Percentiles rank a stretch among this genome's conserved stretches.
phyloP scores from a whole-genome alignment of 129 eudicot genomes.

The Flaveria robusta region DNA sequence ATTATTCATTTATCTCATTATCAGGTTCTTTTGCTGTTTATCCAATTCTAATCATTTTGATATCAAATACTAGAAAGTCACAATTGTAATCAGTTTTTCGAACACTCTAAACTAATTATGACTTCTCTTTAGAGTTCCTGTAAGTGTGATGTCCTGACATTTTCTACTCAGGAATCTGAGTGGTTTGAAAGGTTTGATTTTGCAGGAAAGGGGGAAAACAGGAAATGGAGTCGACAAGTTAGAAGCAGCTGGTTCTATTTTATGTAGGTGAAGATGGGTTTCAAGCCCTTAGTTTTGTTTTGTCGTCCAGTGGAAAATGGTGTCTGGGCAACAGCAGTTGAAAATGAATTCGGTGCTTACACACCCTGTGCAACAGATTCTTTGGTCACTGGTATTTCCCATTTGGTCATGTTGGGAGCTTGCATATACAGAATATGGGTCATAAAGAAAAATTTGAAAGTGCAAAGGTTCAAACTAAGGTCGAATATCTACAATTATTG shows the following conservation, averaged over 20 bases:
- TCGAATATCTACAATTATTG: conserved; percentile 70
- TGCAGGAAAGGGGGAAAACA: conserved; percentile 30
- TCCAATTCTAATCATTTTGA: neutral
- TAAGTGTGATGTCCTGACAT: neutral
- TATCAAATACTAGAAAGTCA: neutral
- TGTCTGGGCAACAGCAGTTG: conserved; percentile 70
- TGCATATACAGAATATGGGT: conserved; percentile 72
- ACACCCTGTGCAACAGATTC: conserved; percentile 88
- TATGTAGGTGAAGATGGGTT: conserved; percentile 53
- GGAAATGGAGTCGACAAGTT: conserved; percentile 18
- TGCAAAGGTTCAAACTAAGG: conserved; percentile 59
- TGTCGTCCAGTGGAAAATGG: conserved; percentile 84
- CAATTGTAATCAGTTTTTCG: neutral
- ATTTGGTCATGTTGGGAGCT: conserved; percentile 68
- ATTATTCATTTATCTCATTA: neutral
- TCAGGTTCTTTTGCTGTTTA: neutral
- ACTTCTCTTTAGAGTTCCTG: neutral
- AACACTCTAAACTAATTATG: conserved; percentile 1
- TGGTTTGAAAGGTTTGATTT: conserved; percentile 16
- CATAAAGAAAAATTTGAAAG: conserved; percentile 53
- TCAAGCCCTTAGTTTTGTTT: conserved; percentile 59
- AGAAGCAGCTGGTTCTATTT: conserved; percentile 11
- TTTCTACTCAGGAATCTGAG: neutral
- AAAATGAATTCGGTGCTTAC: conserved; percentile 82
- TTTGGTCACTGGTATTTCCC: conserved; percentile 62